These are phyloP conservation scores for Spatholobus suberectus DNA, from an alignment of 306 rosid genomes.

Conservation along the genomic window DNA sequence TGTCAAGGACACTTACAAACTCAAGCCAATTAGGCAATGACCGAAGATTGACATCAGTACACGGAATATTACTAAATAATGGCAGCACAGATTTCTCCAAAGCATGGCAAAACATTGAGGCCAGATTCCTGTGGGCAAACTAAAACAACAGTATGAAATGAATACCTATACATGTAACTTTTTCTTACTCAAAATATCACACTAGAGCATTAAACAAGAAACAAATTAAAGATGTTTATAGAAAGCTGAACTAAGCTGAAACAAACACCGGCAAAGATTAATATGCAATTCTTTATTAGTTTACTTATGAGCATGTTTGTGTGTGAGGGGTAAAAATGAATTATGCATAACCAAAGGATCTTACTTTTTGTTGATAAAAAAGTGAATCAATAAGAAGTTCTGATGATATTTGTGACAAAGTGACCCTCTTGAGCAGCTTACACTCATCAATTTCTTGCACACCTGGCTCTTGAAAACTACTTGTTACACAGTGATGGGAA, in stretches of 20 bases:
- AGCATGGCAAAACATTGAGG: conserved; percentile 70
- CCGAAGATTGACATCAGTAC: conserved; percentile 50
- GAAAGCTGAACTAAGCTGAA: conserved; percentile 32
- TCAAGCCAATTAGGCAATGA: conserved; percentile 67
- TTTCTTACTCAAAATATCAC: conserved; percentile 11
- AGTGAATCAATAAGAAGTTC: conserved; percentile 67
- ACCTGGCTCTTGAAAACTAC: conserved; percentile 47
- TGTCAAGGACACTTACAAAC: conserved; percentile 60
- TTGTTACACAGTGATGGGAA: conserved; percentile 53
- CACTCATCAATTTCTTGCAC: conserved; percentile 35
- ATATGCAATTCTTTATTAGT: conserved; percentile 10
- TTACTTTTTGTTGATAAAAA: conserved; percentile 78
- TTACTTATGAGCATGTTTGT: background rate
- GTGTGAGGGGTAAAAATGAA: background rate
- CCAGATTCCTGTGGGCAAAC: conserved; percentile 83
- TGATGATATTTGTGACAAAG: conserved; percentile 69
- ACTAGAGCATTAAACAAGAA: conserved; percentile 21
- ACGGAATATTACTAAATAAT: conserved; percentile 41
- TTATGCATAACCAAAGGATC: conserved; percentile 39
- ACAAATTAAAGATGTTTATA: conserved; percentile 19
- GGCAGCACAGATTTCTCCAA: conserved; percentile 62
- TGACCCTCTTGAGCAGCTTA: conserved; percentile 56
- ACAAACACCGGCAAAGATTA: conserved; percentile 1
- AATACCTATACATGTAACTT: conserved; percentile 28
- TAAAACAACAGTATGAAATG: conserved; percentile 55